Conservation (phyloP, 2,329 filamentous ascomycete species). For the Nothopassalora personata region DNA sequence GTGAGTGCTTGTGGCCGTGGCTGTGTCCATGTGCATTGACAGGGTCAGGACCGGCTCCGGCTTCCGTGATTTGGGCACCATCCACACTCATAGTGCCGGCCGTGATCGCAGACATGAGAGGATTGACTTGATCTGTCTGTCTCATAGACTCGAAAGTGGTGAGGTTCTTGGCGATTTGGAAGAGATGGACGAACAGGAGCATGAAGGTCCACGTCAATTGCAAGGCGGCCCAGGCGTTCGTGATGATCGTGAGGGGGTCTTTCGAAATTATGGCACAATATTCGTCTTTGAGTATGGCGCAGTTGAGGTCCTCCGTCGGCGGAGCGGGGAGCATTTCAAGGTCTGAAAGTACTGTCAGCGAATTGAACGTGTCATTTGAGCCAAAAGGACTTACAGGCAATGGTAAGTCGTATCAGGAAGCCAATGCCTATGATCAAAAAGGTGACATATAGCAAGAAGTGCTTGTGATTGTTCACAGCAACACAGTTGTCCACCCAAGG, state of each 20-base stretch:
- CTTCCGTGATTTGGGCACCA: constrained; percentile 63
- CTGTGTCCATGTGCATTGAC: constrained; percentile 25
- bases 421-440: constrained; percentile 70
- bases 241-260: constrained; percentile 76
- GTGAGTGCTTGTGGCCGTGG: constrained; percentile 36
- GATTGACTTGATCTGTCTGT: constrained; percentile 53
- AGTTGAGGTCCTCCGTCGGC: constrained; percentile 44
- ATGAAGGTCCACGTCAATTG: constrained; percentile 97
- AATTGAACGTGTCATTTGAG: background rate
- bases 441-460: constrained; percentile 88
- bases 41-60: constrained; percentile 60
- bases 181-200: constrained; percentile 87
- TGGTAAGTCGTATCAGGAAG: constrained; percentile 64
- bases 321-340: constrained; percentile 44
- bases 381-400: constrained; percentile 54
- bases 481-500: constrained; percentile 98
- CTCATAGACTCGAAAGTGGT: constrained; percentile 98
- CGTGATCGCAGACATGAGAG: constrained; percentile 68
- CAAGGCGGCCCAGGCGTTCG: constrained; percentile 71
- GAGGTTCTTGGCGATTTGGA: constrained; percentile 86
- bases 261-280: constrained; percentile 73
- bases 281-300: constrained; percentile 68
- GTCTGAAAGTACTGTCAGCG: constrained; percentile 18
- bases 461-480: constrained; percentile 89
- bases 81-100: constrained; percentile 62